Conservation (phyloP, 805 yeast genomes). For the Maudiozyma bulderi region DNA sequence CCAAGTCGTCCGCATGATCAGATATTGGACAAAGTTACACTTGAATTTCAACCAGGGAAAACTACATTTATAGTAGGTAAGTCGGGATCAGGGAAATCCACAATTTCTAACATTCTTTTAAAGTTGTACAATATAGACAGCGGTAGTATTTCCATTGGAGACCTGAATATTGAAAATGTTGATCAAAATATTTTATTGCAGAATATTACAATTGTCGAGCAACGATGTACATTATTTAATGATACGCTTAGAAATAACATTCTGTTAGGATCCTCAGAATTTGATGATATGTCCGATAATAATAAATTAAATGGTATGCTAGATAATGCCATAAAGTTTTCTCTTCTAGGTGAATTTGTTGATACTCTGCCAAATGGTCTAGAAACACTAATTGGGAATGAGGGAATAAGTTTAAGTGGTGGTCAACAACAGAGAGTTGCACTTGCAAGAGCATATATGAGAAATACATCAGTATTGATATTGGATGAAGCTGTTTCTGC, state of each 20-base stretch:
- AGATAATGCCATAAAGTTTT: slow-evolving; percentile 40
- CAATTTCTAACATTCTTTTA: slow-evolving; percentile 54
- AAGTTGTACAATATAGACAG: slow-evolving; percentile 41
- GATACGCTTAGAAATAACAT: slow-evolving; percentile 58
- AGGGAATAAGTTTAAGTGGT: slow-evolving; percentile 58
- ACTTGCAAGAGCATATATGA: slow-evolving; percentile 69
- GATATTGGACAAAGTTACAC: slow-evolving; percentile 39
- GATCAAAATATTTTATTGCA: slow-evolving; percentile 44
- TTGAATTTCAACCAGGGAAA: slow-evolving; percentile 37
- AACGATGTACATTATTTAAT: slow-evolving; percentile 54
- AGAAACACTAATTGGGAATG: slow-evolving; percentile 40
- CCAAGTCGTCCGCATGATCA: slow-evolving; percentile 42
- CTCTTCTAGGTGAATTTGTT: slow-evolving; percentile 44
- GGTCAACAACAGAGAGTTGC: slow-evolving; percentile 86
- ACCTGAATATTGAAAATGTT: slow-evolving; percentile 35
- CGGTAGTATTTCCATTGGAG: slow-evolving; percentile 58
- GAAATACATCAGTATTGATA: slow-evolving; percentile 66
- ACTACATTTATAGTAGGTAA: slow-evolving; percentile 67
- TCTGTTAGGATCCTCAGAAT: slow-evolving; percentile 35
- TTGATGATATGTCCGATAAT: slow-evolving; percentile 13
- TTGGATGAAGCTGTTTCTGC: slow-evolving; percentile 86
- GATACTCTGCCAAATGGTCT: slow-evolving; percentile 43
- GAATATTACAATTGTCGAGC: slow-evolving; percentile 68
- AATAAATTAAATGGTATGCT: slow-evolving; percentile 14
- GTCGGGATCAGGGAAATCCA: slow-evolving; percentile 93